Conservation (phyloP, 306 rosid species). For the Pueraria montana region DNA sequence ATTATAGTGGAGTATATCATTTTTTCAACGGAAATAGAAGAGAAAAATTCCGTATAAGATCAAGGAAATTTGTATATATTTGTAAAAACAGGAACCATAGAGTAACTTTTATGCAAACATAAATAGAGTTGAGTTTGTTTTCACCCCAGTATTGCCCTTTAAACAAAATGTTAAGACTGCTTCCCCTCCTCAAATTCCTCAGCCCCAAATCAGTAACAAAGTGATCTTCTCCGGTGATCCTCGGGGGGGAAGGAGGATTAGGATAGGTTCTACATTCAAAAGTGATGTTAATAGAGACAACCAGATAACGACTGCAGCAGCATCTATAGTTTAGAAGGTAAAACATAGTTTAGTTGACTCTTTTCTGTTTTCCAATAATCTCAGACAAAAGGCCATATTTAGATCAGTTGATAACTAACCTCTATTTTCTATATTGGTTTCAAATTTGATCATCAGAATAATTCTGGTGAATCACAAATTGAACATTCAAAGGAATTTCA, state of each 20-base stretch:
- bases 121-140: not conserved
- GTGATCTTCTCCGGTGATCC: too few relatives aligned
- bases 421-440: too few relatives aligned
- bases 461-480: not conserved
- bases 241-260: too few relatives aligned
- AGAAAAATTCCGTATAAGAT: not conserved
- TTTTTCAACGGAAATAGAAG: not conserved
- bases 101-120: not conserved
- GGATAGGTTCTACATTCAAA: too few relatives aligned
- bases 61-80: not conserved
- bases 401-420: not conserved
- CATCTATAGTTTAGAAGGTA: too few relatives aligned
- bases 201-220: not conserved
- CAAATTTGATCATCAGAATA: not conserved
- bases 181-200: not conserved
- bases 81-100: not conserved
- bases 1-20: not conserved
- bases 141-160: not conserved
- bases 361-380: not conserved
- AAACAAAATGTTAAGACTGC: not conserved
- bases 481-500: not conserved
- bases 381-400: not conserved
- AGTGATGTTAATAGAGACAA: too few relatives aligned
- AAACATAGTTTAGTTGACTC: not conserved
- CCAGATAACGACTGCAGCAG: too few relatives aligned